phyloP scores from a whole-genome alignment of 768 basidiomycete genomes.

The Lactifluus rugatus region DNA sequence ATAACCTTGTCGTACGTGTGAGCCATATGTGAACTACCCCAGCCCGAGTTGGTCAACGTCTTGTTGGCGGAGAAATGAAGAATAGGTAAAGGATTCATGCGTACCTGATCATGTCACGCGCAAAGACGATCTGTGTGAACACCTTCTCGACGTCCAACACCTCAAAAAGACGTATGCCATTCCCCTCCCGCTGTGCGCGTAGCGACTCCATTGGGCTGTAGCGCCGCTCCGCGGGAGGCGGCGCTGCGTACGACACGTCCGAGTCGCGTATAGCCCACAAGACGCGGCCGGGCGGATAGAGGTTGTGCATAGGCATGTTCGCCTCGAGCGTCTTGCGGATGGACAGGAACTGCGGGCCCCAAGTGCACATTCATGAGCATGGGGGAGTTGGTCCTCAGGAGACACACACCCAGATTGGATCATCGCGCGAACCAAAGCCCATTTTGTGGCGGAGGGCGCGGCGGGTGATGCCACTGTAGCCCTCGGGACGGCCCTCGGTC shows the following conservation, averaged over 20 bases:
- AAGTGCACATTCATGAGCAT: neutral
- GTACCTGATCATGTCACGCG: constrained; percentile 73
- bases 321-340: constrained; percentile 79
- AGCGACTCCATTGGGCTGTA: constrained; percentile 3
- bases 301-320: constrained; percentile 62
- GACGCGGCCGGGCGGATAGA: constrained; percentile 70
- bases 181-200: constrained; percentile 26
- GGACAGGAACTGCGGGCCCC: constrained; percentile 56
- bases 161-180: constrained; percentile 64
- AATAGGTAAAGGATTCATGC: constrained; percentile 21
- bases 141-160: constrained; percentile 68
- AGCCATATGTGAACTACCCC: constrained; percentile 58
- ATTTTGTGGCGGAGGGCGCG: constrained; percentile 53
- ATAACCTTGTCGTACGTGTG: constrained; percentile 71
- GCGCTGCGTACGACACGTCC: constrained; percentile 52
- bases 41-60: neutral
- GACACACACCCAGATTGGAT: constrained; percentile 26
- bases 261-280: constrained; percentile 71
- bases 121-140: constrained; percentile 74
- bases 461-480: constrained; percentile 33
- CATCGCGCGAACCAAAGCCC: constrained; percentile 46
- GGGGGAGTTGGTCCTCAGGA: neutral
- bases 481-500: constrained; percentile 30
- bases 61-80: neutral
- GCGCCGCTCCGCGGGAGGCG: constrained; percentile 21